Evolutionary conservation across 208 protist species (phyloP), one percentile per base, ranked within the genome.

Genomic region (Trypanosoma avium): DNA sequence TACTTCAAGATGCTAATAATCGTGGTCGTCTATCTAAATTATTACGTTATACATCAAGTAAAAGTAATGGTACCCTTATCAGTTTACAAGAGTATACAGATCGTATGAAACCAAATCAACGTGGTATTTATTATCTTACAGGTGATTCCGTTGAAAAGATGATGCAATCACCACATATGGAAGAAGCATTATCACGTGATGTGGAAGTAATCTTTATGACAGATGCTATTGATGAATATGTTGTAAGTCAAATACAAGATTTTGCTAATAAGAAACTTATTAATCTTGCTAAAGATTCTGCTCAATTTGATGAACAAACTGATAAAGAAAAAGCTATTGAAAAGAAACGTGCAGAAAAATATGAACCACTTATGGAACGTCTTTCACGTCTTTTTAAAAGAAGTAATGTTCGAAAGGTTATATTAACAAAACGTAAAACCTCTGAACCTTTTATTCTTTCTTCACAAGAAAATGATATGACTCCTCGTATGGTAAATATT

Each of bases 161-260:
- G 38, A 73, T 79, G 68, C 71, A 83, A 65, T 96, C 88, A 8
- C 93, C 96, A 1, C 38, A 97, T 32, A 59, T 97, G 26, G 75
- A 96, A 77, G 90, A 97, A 53, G 87, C 92, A 17, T 13, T 81
- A 42, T 56, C 72, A 42, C 91, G 88, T 60, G 90, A 75, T 43
- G 62, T 97, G 5, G 94, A 98, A 73, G 94, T 98, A n/a, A 58
- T 98, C 15, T 97, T 82, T 67, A 93, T 99, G 88, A 94, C 80
- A 19, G 98, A 99, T 22, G 86, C 98, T 21, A 97, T 99, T 49
- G 98, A 99, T 75, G 98, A 99, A 84, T 99, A 99, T 70, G 74
- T 96, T 17, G 73, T 99, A 15, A 69, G 70, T 53, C 84, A 97
- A 53, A 48, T 99, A 10, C 81, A 78, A 22, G 97, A 99, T 64